Evolutionary conservation across 306 rosid species (phyloP).

Genomic region (Quercus variabilis): DNA sequence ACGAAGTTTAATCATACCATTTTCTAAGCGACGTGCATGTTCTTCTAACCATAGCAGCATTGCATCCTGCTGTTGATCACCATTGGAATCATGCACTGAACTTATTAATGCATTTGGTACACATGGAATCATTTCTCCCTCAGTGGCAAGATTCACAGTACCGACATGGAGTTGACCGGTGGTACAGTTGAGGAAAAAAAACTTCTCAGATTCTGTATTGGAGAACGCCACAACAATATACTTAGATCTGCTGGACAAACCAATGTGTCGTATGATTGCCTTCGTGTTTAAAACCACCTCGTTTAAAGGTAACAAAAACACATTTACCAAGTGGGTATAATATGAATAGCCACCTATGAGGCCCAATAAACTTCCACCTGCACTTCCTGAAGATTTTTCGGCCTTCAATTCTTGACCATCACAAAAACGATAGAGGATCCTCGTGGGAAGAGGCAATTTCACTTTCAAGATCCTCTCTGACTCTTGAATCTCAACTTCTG

Average conservation of each 20-base stretch:
- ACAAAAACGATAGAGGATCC: conserved; percentile 75
- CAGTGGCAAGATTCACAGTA: conserved; percentile 40
- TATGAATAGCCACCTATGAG: conserved; percentile 84
- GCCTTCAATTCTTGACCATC: conserved; percentile 66
- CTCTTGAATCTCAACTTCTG: conserved; percentile 63
- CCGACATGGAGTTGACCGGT: conserved; percentile 76
- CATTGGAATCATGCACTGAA: conserved; percentile 35
- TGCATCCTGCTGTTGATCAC: conserved; percentile 66
- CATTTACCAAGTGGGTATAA: conserved; percentile 55
- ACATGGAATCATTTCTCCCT: conserved; percentile 73
- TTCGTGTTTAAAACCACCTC: conserved; percentile 43
- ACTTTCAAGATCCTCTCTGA: conserved; percentile 52
- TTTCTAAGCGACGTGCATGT: conserved; percentile 69
- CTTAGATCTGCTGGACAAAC: conserved; percentile 39
- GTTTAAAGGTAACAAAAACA: conserved; percentile 57
- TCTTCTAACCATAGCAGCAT: conserved; percentile 94
- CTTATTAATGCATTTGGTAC: conserved; percentile 59
- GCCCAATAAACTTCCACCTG: conserved; percentile 51
- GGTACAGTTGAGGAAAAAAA: conserved; percentile 69
- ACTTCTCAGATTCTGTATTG: conserved; percentile 37
- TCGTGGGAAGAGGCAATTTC: conserved; percentile 76
- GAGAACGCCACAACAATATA: conserved; percentile 68
- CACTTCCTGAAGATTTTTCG: conserved; percentile 9
- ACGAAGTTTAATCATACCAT: conserved; percentile 60
- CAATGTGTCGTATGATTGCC: conserved; percentile 16